Conservation (phyloP, 2,329 filamentous ascomycete genomes). For the Sclerotinia subarctica region DNA sequence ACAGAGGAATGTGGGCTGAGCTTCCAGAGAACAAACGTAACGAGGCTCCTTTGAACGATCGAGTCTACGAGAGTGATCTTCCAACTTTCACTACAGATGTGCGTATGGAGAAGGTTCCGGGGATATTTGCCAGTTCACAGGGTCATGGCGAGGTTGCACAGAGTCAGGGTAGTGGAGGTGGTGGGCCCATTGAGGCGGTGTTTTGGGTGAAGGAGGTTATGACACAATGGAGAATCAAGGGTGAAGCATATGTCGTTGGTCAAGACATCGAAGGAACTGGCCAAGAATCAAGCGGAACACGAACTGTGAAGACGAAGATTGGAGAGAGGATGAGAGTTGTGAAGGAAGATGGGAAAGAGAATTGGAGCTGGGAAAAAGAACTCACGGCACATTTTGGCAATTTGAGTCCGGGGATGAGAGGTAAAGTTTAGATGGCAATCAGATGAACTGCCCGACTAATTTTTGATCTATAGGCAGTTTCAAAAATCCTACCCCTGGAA, state of each 20-base stretch:
- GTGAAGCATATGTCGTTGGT: slow-evolving; percentile 71
- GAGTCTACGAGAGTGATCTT: slow-evolving; percentile 70
- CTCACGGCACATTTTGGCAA: slow-evolving; percentile 89
- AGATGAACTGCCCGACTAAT: not conserved
- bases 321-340: slow-evolving; percentile 60
- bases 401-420: slow-evolving; percentile 74
- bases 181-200: slow-evolving; percentile 74
- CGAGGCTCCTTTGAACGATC: slow-evolving; percentile 66
- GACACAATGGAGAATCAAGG: slow-evolving; percentile 83
- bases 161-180: slow-evolving; percentile 55
- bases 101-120: slow-evolving; percentile 77
- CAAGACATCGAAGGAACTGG: slow-evolving; percentile 58
- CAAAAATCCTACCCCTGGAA: slow-evolving; percentile 67
- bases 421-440: slow-evolving; percentile 41
- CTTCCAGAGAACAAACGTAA: slow-evolving; percentile 72
- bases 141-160: slow-evolving; percentile 45
- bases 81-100: slow-evolving; percentile 83
- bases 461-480: slow-evolving; percentile 10
- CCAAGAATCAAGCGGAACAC: slow-evolving; percentile 49
- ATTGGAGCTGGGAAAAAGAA: slow-evolving; percentile 73
- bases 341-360: slow-evolving; percentile 34
- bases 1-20: slow-evolving; percentile 77
- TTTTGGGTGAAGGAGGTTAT: slow-evolving; percentile 72
- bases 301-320: slow-evolving; percentile 59
- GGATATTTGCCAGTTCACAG: slow-evolving; percentile 58